These are phyloP conservation scores for Phyllosticta paracitricarpa DNA, from an alignment of 2,329 filamentous ascomycete species.

Conservation along the genomic window DNA sequence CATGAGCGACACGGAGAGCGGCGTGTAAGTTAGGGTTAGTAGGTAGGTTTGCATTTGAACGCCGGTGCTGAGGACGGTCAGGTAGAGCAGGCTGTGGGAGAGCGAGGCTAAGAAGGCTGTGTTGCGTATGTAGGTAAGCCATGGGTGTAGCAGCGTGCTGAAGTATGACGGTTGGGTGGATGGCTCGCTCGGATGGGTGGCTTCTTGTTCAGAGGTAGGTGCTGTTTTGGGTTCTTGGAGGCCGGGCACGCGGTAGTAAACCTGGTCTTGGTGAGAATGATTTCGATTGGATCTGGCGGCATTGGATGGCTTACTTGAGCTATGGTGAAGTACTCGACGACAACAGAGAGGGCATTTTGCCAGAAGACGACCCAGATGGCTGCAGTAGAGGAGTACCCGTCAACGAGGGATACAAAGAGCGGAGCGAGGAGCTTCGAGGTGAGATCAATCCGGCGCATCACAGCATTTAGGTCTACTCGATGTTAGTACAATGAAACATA, in stretches of 20 bases:
- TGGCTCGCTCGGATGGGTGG: not conserved
- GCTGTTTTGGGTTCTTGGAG: not conserved
- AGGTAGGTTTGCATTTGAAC: constrained; percentile 59
- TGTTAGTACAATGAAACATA: not conserved
- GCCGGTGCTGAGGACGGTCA: constrained; percentile 35
- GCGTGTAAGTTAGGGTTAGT: constrained; percentile 42
- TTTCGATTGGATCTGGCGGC: constrained; percentile 10
- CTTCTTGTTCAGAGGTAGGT: not conserved
- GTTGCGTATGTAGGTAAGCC: constrained; percentile 27
- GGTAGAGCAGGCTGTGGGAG: constrained; percentile 48
- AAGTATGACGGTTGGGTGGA: not conserved
- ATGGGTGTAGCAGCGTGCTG: not conserved
- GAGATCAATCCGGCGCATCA: constrained; percentile 51
- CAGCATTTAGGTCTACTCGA: constrained; percentile 37
- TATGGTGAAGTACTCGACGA: constrained; percentile 46
- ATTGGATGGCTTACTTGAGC: constrained; percentile 25
- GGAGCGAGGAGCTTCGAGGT: constrained; percentile 49
- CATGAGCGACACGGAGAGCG: constrained; percentile 43
- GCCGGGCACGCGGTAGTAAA: not conserved
- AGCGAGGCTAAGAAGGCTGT: constrained; percentile 52
- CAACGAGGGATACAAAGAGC: constrained; percentile 41
- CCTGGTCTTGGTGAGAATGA: constrained; percentile 41
- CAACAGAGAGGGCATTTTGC: constrained; percentile 40
- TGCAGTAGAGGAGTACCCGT: constrained; percentile 36
- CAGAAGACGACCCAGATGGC: constrained; percentile 42